These are phyloP conservation scores for Stygiomarasmius scandens DNA, from an alignment of 1,284 basidiomycete genomes.

Conservation along the genomic window DNA sequence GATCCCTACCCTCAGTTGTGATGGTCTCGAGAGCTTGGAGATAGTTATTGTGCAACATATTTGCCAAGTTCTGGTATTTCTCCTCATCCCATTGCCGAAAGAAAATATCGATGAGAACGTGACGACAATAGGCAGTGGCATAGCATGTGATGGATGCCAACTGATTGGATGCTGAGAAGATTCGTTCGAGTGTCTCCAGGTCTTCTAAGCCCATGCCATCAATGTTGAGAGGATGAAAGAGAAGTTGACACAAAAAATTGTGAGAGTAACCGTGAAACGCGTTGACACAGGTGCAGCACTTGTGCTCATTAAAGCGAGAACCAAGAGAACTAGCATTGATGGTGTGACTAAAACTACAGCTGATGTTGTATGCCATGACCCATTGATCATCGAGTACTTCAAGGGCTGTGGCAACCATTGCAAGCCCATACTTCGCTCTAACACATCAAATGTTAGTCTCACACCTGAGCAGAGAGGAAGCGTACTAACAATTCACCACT, in stretches of 20 bases:
- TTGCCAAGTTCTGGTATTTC: conserved; percentile 16
- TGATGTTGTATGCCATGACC: conserved; percentile 36
- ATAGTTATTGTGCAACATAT: neutral
- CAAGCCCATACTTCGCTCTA: conserved; percentile 37
- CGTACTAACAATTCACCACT: conserved; percentile 36
- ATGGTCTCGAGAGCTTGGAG: neutral
- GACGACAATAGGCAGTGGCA: too few relatives aligned
- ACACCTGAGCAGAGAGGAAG: neutral
- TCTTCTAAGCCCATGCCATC: conserved; percentile 36
- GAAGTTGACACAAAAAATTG: conserved; percentile 33
- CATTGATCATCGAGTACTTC: conserved; percentile 19
- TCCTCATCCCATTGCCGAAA: too few relatives aligned
- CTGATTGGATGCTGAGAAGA: too few relatives aligned
- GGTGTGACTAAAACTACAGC: conserved; percentile 30
- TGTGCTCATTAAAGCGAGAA: neutral
- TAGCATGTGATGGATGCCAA: too few relatives aligned
- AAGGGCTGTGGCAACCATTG: conserved; percentile 15
- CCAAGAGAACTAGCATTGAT: conserved; percentile 25
- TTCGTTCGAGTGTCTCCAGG: too few relatives aligned
- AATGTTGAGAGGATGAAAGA: conserved; percentile 30
- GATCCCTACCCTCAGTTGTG: neutral
- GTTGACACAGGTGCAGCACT: conserved; percentile 11
- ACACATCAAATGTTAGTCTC: neutral
- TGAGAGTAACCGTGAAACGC: too few relatives aligned
- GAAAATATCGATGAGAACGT: too few relatives aligned